A percentile compares a stretch with the other conserved stretches of the same genome.
Conservation (phyloP, 768 basidiomycete genomes). For the Termitomyces sp. region DNA sequence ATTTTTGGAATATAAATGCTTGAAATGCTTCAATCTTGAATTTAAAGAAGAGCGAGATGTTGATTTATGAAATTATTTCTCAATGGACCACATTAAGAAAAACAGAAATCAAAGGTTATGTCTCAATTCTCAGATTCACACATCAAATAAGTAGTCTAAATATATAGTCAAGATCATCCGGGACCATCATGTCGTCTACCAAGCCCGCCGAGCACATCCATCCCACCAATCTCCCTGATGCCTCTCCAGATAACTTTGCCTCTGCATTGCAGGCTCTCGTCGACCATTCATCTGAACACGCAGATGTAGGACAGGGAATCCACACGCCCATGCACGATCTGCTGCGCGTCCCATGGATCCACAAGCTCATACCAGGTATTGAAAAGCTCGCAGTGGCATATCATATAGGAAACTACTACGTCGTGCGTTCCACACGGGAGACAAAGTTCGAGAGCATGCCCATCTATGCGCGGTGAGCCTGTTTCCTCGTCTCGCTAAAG, state of each 20-base stretch:
- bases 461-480: constrained; percentile 45
- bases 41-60: no score
- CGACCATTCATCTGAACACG: constrained; percentile 25
- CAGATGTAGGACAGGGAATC: constrained; percentile 25
- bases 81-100: no score
- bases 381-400: constrained; percentile 46
- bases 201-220: constrained; percentile 19
- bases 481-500: no score
- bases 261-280: constrained; percentile 30
- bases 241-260: constrained; percentile 25
- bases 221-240: constrained; percentile 31
- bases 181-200: neutral
- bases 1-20: neutral
- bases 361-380: constrained; percentile 48
- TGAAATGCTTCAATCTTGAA: neutral
- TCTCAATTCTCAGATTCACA: no score
- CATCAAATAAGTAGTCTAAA: constrained; percentile 2
- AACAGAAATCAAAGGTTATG: no score
- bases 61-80: no score
- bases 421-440: constrained; percentile 40
- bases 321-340: constrained; percentile 26
- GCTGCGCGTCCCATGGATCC: constrained; percentile 32
- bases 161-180: neutral
- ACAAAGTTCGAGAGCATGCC: constrained; percentile 74
- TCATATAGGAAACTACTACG: constrained; percentile 58